Evolutionary conservation across 2,329 filamentous ascomycete species (phyloP).

Genomic region (Nannizziopsis barbatae): DNA sequence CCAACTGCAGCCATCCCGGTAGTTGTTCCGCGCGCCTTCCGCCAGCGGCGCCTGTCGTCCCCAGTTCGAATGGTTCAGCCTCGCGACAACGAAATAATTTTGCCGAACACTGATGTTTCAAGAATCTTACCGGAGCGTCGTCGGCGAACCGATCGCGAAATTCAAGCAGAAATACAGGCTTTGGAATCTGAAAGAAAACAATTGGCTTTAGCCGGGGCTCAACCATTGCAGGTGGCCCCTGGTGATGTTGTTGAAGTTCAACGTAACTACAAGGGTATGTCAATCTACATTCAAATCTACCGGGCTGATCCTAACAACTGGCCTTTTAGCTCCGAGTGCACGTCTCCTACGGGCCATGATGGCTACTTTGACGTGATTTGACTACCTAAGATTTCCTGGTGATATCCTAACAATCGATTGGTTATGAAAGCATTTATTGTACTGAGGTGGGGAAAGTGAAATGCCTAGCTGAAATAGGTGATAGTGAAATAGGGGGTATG

Average conservation of each 20-base stretch:
- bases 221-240: constrained; percentile 22
- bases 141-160: constrained; percentile 48
- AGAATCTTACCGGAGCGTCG: constrained; percentile 42
- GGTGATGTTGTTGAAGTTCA: constrained; percentile 53
- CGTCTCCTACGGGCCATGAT: constrained; percentile 58
- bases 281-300: not conserved
- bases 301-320: constrained; percentile 6
- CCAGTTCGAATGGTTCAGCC: constrained; percentile 28
- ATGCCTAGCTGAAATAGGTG: too few relatives aligned
- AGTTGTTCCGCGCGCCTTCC: constrained; percentile 7
- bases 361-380: constrained; percentile 53
- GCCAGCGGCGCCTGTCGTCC: constrained; percentile 27
- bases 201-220: constrained; percentile 42
- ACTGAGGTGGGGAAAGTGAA: too few relatives aligned
- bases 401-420: too few relatives aligned
- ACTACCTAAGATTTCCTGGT: not conserved
- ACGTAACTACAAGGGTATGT: constrained; percentile 90
- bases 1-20: not conserved
- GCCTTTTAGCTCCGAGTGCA: constrained; percentile 49
- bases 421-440: too few relatives aligned
- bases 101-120: constrained; percentile 38
- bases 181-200: constrained; percentile 56
- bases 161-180: constrained; percentile 59
- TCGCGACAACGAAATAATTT: constrained; percentile 33
- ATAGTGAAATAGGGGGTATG: too few relatives aligned